These are phyloP conservation scores for Colletotrichum salicis DNA, from an alignment of 2,329 filamentous ascomycete species.

Conservation along the genomic window DNA sequence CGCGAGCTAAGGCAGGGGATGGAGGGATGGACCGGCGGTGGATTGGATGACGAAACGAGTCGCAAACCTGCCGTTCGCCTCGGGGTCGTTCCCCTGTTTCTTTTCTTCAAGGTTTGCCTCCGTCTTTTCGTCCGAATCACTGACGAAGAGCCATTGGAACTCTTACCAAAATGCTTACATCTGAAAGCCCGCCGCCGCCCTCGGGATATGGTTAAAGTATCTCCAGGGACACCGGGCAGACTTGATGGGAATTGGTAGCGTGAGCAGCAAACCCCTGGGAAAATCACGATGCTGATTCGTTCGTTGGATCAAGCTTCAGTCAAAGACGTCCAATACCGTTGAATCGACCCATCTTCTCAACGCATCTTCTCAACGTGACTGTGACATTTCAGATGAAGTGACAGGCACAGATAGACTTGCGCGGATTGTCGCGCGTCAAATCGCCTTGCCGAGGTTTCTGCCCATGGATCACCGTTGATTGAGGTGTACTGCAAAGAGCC, in stretches of 20 bases:
- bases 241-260: background rate
- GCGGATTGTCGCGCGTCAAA: background rate
- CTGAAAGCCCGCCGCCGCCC: too few relatives aligned
- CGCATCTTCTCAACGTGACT: constrained; percentile 7
- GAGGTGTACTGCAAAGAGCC: background rate
- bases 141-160: too few relatives aligned
- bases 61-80: background rate
- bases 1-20: background rate
- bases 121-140: background rate
- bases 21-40: background rate
- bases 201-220: background rate
- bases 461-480: background rate
- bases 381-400: background rate
- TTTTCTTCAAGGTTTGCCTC: background rate
- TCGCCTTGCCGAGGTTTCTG: background rate
- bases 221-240: background rate
- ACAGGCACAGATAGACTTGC: background rate
- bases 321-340: background rate
- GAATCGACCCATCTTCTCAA: constrained; percentile 6
- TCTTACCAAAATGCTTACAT: too few relatives aligned
- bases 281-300: background rate
- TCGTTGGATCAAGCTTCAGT: background rate
- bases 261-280: background rate
- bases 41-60: constrained; percentile 5
- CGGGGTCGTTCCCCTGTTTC: background rate